Base-by-base conservation (phyloP, 2,329 filamentous ascomycete species). In the Epichloe uncinata region DNA sequence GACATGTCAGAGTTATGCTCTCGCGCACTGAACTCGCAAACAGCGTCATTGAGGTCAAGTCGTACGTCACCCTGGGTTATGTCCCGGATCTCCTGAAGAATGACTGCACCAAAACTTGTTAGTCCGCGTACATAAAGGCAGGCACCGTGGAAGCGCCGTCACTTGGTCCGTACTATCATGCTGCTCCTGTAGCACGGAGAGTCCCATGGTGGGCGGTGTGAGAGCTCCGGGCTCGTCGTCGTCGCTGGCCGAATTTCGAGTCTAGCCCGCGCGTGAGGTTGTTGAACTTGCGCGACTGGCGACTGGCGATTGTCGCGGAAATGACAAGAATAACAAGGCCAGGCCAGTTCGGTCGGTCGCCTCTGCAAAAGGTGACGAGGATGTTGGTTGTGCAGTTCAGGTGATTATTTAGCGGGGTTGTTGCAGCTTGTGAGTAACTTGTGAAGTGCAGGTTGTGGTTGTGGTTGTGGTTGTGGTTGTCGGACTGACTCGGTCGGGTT, bases 131-230 rank as follows among this genome's bases (percentile, higher is more conserved):
- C 34, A 30, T 22, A 20, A 34, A 26, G 26, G 13, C 33, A 26
- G 34, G 13, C 16, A 48, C 9, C 22, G 30, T 36, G 30, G 20
- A 15, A 22, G 13, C 34, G 8, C 33, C 40, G 42, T 16, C 6
- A 45, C 13, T 12, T 16, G 45, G 26, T 20, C 13, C 37, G 37
- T 52, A 70, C 68, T 63, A 60, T 70, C 62, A 48, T 83, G 84
- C 74, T 95, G 88, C 62, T 89, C 82, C 63, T 89, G 82, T 63
- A 95, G 84, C 61, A 90, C 79, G 56, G 89, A 95, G 68, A 85
- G 74, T 61, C 81, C 84, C 88, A 95, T 95, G 61, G 67, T 82
- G 73, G 68, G 66, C 65, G 49, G 43, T 50, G 46, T 47, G 53
- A 55, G 54, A 54, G 52, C 37, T 49, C 49, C 42, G 16, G 49